phyloP scores from a whole-genome alignment of 2,329 filamentous ascomycete genomes.

The Coniochaeta ligniaria region DNA sequence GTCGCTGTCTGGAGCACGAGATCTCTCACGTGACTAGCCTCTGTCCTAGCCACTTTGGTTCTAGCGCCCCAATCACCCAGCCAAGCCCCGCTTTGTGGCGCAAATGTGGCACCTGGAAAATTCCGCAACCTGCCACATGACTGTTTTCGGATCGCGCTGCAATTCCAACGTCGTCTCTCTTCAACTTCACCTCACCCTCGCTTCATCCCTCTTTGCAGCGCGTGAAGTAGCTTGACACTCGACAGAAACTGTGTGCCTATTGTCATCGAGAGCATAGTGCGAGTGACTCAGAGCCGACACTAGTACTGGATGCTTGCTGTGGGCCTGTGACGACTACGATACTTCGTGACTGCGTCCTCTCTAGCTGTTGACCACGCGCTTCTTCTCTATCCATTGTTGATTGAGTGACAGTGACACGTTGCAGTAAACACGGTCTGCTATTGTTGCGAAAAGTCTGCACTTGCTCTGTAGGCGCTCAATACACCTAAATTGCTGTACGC shows the following conservation, averaged over 20 bases:
- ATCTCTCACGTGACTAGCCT: no score
- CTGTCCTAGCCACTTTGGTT: no score
- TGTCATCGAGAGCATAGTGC: neutral
- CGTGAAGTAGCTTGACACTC: neutral
- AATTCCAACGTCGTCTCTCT: neutral
- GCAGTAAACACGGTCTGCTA: neutral
- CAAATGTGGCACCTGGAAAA: neutral
- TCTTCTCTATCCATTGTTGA: neutral
- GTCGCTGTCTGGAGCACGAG: no score
- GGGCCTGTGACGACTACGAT: neutral
- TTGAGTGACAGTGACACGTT: neutral
- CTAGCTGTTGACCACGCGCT: neutral
- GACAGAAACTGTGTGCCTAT: neutral
- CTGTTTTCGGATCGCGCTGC: neutral
- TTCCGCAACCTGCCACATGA: neutral
- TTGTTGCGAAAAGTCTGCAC: neutral
- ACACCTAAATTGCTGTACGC: neutral
- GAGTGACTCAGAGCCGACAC: neutral
- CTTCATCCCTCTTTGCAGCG: neutral
- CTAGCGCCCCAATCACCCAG: no score
- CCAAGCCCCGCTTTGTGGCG: neutral
- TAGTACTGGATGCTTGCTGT: neutral
- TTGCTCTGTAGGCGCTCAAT: neutral
- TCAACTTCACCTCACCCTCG: neutral
- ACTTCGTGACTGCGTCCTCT: neutral